Conservation (phyloP, 805 yeast genomes). For the Ogataea populi-albae region DNA sequence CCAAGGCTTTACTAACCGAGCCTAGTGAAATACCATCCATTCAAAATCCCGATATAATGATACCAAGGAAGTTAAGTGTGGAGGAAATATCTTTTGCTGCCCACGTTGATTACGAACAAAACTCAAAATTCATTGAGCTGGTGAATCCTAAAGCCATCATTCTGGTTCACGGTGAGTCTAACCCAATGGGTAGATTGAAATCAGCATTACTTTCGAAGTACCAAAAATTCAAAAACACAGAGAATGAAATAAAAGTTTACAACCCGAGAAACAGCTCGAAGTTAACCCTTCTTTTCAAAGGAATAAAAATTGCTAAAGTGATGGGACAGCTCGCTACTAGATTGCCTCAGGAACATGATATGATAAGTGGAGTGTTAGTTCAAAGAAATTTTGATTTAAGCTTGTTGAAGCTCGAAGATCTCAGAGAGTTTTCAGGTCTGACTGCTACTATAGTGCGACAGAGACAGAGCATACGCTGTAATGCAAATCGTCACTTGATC, state of each 20-base stretch:
- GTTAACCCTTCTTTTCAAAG: slow-evolving; percentile 72
- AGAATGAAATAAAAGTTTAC: slow-evolving; percentile 83
- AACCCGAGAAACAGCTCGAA: slow-evolving; percentile 91
- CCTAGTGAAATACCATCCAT: slow-evolving; percentile 88
- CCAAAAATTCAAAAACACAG: slow-evolving; percentile 75
- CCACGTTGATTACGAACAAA: slow-evolving; percentile 95
- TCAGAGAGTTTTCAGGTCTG: slow-evolving; percentile 83
- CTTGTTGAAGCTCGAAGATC: slow-evolving; percentile 78
- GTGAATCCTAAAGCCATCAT: slow-evolving; percentile 84
- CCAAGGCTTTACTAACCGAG: slow-evolving; percentile 81
- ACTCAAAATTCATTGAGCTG: slow-evolving; percentile 83
- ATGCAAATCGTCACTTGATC: slow-evolving; percentile 76
- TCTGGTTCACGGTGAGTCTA: slow-evolving; percentile 94
- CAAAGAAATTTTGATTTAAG: slow-evolving; percentile 88
- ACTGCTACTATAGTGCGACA: slow-evolving; percentile 84
- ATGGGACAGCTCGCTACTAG: slow-evolving; percentile 52
- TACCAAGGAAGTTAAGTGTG: slow-evolving; percentile 82
- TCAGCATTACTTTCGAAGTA: slow-evolving; percentile 89
- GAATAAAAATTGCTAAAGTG: slow-evolving; percentile 77
- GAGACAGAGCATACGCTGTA: slow-evolving; percentile 71
- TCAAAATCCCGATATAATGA: slow-evolving; percentile 72
- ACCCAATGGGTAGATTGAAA: slow-evolving; percentile 97
- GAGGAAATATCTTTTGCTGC: slow-evolving; percentile 99
- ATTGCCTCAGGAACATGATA: slow-evolving; percentile 37
- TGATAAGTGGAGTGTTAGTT: slow-evolving; percentile 79